Evolutionary conservation across 2,329 filamentous ascomycete genomes (phyloP).

Genomic region (Alternaria hordeiaustralica): DNA sequence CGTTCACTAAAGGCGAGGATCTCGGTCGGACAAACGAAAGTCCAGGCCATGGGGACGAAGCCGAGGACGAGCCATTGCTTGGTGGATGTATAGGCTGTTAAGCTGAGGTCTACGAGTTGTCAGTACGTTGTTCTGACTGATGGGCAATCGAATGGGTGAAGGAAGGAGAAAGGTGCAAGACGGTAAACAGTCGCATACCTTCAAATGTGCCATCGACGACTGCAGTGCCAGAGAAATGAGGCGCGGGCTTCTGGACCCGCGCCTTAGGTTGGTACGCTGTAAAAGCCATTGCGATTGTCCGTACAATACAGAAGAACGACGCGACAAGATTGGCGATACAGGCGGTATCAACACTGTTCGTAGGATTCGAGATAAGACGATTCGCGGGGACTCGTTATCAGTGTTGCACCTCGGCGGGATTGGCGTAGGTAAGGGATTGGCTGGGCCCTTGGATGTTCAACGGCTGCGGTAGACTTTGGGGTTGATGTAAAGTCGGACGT

Average conservation of each 20-base stretch:
- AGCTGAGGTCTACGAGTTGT: conserved; percentile 42
- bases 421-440: neutral
- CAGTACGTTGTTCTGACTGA: conserved; percentile 5
- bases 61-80: conserved; percentile 68
- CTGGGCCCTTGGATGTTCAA: neutral
- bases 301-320: conserved; percentile 8
- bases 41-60: conserved; percentile 73
- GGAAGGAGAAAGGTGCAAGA: neutral
- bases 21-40: conserved; percentile 71
- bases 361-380: conserved; percentile 1
- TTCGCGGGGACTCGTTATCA: neutral
- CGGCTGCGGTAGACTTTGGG: neutral
- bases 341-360: neutral
- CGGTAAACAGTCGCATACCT: conserved; percentile 32
- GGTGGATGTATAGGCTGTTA: conserved; percentile 49
- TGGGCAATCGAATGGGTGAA: conserved; percentile 1
- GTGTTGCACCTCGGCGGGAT: conserved; percentile 5
- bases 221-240: conserved; percentile 47
- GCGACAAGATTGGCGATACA: conserved; percentile 10
- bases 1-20: conserved; percentile 70
- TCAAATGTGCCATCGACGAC: conserved; percentile 51
- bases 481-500: conserved; percentile 1
- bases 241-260: conserved; percentile 50
- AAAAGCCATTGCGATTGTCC: conserved; percentile 36
- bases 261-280: conserved; percentile 46